These are phyloP conservation scores for Sugiyamaella sp. DNA, from an alignment of 1,139 yeast species.

Conservation along the genomic window DNA sequence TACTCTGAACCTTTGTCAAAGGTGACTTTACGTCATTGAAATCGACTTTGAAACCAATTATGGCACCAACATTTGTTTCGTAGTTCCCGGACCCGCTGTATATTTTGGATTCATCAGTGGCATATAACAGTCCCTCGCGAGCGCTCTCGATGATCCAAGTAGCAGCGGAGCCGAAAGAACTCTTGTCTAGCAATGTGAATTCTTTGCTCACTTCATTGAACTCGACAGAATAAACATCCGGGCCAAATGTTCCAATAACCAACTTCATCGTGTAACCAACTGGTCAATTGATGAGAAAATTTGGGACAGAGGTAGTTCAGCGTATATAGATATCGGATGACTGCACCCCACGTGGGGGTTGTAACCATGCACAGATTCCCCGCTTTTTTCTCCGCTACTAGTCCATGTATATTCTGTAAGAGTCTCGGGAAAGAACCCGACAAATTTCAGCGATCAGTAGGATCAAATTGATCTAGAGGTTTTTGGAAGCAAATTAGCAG, in stretches of 20 bases:
- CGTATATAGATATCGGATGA: not conserved
- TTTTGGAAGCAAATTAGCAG: too few species aligned
- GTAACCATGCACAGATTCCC: not conserved
- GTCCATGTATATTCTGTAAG: too few species aligned
- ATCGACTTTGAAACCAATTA: slow-evolving; percentile 17
- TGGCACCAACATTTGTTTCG: slow-evolving; percentile 19
- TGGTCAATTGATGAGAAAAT: too few species aligned
- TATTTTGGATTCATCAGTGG: slow-evolving; percentile 20
- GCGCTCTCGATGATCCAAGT: slow-evolving; percentile 20
- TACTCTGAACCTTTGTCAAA: slow-evolving; percentile 16
- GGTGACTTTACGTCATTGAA: slow-evolving; percentile 8
- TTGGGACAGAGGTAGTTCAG: not conserved
- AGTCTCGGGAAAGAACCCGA: too few species aligned
- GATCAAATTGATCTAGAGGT: too few species aligned
- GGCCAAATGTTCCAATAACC: slow-evolving; percentile 24
- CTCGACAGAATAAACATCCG: slow-evolving; percentile 19
- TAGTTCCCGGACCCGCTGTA: slow-evolving; percentile 19
- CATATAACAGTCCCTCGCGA: slow-evolving; percentile 13
- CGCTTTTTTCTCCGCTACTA: too few species aligned
- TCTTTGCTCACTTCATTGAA: slow-evolving; percentile 16
- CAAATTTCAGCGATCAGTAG: too few species aligned
- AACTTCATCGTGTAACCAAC: slow-evolving; percentile 17
- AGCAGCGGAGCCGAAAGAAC: slow-evolving; percentile 18
- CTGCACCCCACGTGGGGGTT: not conserved
- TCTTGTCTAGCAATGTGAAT: slow-evolving; percentile 7